Conservation (phyloP, 1,284 basidiomycete species). For the Ceratobasidium sp. region DNA sequence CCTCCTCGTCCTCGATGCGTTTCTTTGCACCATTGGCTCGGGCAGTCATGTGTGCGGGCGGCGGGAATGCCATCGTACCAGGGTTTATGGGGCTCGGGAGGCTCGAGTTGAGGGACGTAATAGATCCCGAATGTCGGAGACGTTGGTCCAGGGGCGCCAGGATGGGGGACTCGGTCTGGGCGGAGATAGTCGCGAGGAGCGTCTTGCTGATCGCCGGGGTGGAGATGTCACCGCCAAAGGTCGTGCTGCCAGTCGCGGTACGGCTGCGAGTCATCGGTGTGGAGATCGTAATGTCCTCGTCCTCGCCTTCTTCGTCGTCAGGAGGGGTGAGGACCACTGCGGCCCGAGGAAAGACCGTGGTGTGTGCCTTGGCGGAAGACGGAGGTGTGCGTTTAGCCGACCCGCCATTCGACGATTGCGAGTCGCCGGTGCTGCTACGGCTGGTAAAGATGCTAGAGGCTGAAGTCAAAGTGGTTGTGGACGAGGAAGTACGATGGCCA, state of each 20-base stretch:
- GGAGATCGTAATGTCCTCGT: slow-evolving; percentile 25
- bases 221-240: slow-evolving; percentile 32
- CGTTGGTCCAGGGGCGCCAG: slow-evolving; percentile 38
- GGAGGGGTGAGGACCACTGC: slow-evolving; percentile 32
- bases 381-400: slow-evolving; percentile 18
- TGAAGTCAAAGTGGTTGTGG: slow-evolving; percentile 37
- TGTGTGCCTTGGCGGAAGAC: slow-evolving; percentile 18
- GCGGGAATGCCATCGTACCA: slow-evolving; percentile 33
- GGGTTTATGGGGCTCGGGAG: slow-evolving; percentile 36
- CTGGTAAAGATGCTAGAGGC: slow-evolving; percentile 42
- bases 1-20: slow-evolving; percentile 4
- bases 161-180: slow-evolving; percentile 37
- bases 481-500: slow-evolving; percentile 28
- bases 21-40: background rate
- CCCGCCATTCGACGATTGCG: slow-evolving; percentile 31
- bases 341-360: slow-evolving; percentile 32
- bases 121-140: slow-evolving; percentile 29
- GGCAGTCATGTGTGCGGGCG: slow-evolving; percentile 8
- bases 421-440: slow-evolving; percentile 38
- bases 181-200: slow-evolving; percentile 34
- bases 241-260: slow-evolving; percentile 33
- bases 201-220: slow-evolving; percentile 37
- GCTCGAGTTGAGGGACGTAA: slow-evolving; percentile 27
- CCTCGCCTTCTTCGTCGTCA: slow-evolving; percentile 33
- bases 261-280: slow-evolving; percentile 40